Base-by-base conservation (phyloP, 306 rosid species). In the Alnus glutinosa region DNA sequence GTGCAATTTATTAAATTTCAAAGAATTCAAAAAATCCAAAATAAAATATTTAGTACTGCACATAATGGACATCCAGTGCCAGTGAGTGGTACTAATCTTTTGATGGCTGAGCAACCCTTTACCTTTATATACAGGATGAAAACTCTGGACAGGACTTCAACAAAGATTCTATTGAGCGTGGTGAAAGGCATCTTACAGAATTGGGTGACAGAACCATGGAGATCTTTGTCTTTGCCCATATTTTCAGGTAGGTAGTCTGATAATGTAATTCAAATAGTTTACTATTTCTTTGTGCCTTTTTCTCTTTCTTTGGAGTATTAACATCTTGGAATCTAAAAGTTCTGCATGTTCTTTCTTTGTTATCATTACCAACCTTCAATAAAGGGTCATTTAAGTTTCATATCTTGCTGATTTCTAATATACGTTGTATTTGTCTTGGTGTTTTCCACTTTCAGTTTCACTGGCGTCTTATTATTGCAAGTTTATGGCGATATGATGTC, bases 151-250 rank as follows among this genome's bases (percentile, higher is more conserved):
- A 96, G 86, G 99, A 93, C 83, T 91, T 93, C 79, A 91, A 89
- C 82, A 96, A 93, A 80, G 99, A 96, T 87, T 91, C 99, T 80
- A 87, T 88, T 66, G 98, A 93, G 86, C 97, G 93, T 23, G 99
- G 91, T 86, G 98, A 96, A 89, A 89, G 96, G 84, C 97, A 93
- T 75, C 97, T 96, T 67, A 93, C 98, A 19, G 98, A 96, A 86
- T 83, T 96, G 84, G 99, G 99, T 70, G 96, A 97, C 44, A 93
- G 97, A 84, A 96, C 98, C 85, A 92, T 96, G 78, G 98, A 96
- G 87, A 96, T 96, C 85, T 96, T 93, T 91, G 96, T 91, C 81
- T 97, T 96, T 86, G 94, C 93, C 28, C 98, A 96, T 83, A 91
- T 96, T 70, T 96, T 89, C 86, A 93, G 98, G 99, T 96, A 83